These are phyloP conservation scores for Colletotrichum somersetense DNA, from an alignment of 2,329 filamentous ascomycete genomes.

Conservation along the genomic window DNA sequence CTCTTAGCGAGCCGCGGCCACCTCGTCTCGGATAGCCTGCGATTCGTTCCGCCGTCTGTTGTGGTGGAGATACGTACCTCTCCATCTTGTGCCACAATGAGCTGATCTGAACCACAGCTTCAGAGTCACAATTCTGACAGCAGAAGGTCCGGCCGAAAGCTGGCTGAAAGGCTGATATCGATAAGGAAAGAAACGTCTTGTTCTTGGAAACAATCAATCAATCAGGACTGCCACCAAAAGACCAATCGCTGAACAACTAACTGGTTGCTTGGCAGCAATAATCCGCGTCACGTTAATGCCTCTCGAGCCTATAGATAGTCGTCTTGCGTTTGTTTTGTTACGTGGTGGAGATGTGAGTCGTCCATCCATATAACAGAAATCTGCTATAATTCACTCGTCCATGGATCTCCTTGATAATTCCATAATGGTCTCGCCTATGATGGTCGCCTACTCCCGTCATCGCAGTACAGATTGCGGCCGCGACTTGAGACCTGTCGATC, in stretches of 20 bases:
- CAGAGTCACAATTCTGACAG: conserved; percentile 12
- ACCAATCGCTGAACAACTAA: conserved; percentile 25
- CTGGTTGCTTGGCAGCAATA: conserved; percentile 37
- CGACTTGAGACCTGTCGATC: conserved; percentile 18
- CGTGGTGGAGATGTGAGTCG: conserved; percentile 18
- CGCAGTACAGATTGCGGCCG: conserved; percentile 21
- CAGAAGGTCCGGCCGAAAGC: conserved; percentile 10
- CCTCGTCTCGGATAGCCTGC: conserved; percentile 28
- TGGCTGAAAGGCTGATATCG: conserved; percentile 9
- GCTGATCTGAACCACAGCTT: conserved; percentile 12
- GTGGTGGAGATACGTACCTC: not conserved
- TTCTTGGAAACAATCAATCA: not conserved
- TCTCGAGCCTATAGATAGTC: not conserved
- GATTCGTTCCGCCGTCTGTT: conserved; percentile 22
- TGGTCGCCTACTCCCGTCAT: conserved; percentile 36
- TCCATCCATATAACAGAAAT: conserved; percentile 44
- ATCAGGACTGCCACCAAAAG: conserved; percentile 3
- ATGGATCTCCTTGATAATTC: conserved; percentile 35
- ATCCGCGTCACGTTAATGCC: conserved; percentile 47
- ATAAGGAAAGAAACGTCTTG: conserved; percentile 10
- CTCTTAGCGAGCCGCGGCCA: conserved; percentile 32
- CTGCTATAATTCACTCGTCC: conserved; percentile 34
- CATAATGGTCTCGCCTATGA: conserved; percentile 24
- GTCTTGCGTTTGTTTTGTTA: conserved; percentile 26
- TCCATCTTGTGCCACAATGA: conserved; percentile 15